Evolutionary conservation across 371 early-diverging fungal species (phyloP), one percentile per base, ranked within the genome.

Genomic region (Mucor velutinosus): DNA sequence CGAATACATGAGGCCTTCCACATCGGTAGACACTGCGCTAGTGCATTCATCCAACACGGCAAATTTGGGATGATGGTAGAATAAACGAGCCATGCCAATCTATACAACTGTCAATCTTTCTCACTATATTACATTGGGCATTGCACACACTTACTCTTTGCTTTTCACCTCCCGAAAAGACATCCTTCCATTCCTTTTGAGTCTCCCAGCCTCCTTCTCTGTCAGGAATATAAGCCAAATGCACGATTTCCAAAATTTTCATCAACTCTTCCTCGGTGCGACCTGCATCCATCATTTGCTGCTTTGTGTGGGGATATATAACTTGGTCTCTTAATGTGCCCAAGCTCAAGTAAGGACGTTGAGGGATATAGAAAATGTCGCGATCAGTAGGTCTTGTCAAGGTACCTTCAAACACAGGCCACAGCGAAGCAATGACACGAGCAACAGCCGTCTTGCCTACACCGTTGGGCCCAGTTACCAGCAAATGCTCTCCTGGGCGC

Each of bases 121-220:
- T 43, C n/a, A 2, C 15, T 43, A 43, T 17, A 7, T 33, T 6
- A 17, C 43, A 43, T 17, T n/a, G 6, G n/a, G 7, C n/a, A n/a
- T 6, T 14, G n/a, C n/a, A 3, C 37, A 37, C 37, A 45, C 76
- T 71, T 80, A 94, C 91, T 60, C 94, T 84, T 77, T 95, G 95
- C 77, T 94, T 96, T 77, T 96, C 96, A 55, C 96, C 96, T 15
- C 95, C 95, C 39, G 94, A 91, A 39, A 96, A 89, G 12, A 93
- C 93, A 79, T 94, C 93, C 74, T 92, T 93, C 96, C 96, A 96
- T 78, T 96, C 95, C 66, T 94, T 93, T 60, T 85, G 75, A 12
- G 92, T 90, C 67, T 95, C 94, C 89, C 91, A 95, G 6, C 96
- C 95, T 53, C 94, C 94, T 84, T 94, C 93, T 69, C 95, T 87